Base-by-base conservation (phyloP, 2,329 filamentous ascomycete species). In the Fusarium nanum region DNA sequence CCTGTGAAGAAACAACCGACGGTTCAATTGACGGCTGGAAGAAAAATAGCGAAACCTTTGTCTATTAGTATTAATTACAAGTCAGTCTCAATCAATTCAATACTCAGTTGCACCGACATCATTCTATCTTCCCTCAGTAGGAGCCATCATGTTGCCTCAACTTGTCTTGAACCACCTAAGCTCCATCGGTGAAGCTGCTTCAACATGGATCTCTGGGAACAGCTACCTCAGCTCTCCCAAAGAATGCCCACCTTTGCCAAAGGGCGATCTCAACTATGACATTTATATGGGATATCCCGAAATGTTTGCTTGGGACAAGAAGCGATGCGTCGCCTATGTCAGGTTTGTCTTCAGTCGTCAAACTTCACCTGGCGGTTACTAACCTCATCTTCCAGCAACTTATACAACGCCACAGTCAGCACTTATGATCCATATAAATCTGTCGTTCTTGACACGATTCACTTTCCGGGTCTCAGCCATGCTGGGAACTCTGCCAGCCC, bases 261-360 rank as follows among this genome's bases (percentile, higher is more conserved):
- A 50, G 18, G 47, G 47, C 0, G 22, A 50, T 7, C 30, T 50
- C 16, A 50, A 50, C 22, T 50, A 50, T 25, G 47, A 50, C 16
- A 25, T 50, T 2, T 50, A 50, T 13, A 50, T 50, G 47, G 47
- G 47, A 13, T 50, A 50, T 12, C 47, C 47, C 7, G 47, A 50
- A 30, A 50, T 50, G 47, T 50, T 50, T 6, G 47, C 30, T 4
- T 50, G 47, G 47, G 47, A 50, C 20, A 50, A 50, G 20, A 50
- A 50, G 7, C 47, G 47, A 7, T 50, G 47, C 2, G 47, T 50
- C 13, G 47, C 47, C 12, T 50, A 50, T 4, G 47, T 50, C 8
- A 50, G 47, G 47, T 50, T 23, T n/a, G 16, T 34, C 5, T 5
- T 4, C 3, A 8, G 9, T 23, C 2, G 6, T 2, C 2, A 1